Base-by-base conservation (phyloP, 345 rosid species). In the Limnanthes douglasii region DNA sequence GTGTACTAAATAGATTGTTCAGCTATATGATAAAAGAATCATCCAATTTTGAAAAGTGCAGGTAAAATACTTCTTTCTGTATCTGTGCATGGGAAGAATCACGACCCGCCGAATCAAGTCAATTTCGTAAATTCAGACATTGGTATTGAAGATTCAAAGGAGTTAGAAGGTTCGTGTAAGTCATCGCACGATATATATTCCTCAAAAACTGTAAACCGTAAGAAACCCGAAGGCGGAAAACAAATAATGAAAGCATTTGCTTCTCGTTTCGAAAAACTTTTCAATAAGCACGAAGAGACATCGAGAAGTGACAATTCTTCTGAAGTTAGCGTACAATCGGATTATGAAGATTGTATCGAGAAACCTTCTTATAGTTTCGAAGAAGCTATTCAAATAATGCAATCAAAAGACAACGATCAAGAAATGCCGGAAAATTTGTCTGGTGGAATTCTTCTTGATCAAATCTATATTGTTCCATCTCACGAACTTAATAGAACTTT, bases 381-480 rank as follows among this genome's bases (percentile, higher is more conserved):
- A 49, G 95, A 78, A 54, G 90, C 68, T 6, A 59, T 73, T 25
- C 54, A 66, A 33, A 24, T 48, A 56, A 55, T 88, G 70, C 65
- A 50, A 37, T 67, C 72, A 24, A 54, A 50, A 10, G 69, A 61
- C 8, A 34, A 42, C 18, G 57, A 62, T 21, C 51, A 48, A 37
- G 83, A 63, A 45, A 53, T 82, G 62, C 90, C 86, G 6, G 76
- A 78, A 47, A 66, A 82, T 43, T 78, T 82, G 25, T 51, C 28
- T 6, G 86, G 90, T 4, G 97, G 95, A 18, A 13, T 75, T 48
- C 83, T 88, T 45, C 30, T 73, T 15, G 86, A 88, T 63, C 73
- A 64, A 63, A 46, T 32, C 16, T 70, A 75, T 46, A 11, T 39
- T 4, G 50, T 70, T 18, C 21, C 59, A 9, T 57, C 90, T 1